Base-by-base conservation (phyloP, 352 stramenopile species). In the Globisporangium emineosum region DNA sequence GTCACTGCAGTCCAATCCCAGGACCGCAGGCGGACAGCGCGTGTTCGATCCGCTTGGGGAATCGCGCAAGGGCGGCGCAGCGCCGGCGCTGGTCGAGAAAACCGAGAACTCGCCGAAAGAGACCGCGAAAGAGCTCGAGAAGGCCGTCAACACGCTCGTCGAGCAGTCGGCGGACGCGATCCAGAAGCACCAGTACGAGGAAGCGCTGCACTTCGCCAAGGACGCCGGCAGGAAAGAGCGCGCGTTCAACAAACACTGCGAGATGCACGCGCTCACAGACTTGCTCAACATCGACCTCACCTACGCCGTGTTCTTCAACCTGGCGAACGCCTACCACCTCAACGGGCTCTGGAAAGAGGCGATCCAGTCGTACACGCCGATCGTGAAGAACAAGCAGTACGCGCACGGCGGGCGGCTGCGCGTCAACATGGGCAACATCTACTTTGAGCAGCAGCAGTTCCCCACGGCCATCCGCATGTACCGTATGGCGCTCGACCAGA, bases 361-460 rank as follows among this genome's bases (percentile, higher is more conserved):
- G 0, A 87, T 99, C 35, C 89, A 98, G 71, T 93, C 83, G 61
- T 99, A 98, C 70, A 93, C 88, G 9, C 81, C 91, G 4, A 96
- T 99, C 45, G 89, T 98, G 56, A 98, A 98, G 75, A 98, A 98
- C 77, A 98, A 98, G 60, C 89, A 98, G 68, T 98, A 98, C 74
- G 73, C 86, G 6, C 89, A 97, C 69, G 86, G 81, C 33, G 86
- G 94, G 1, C 79, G 96, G 9, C 73, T 98, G 43, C 86, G 96
- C 19, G 92, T 98, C 7, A 99, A 99, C 72, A 98, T 99, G 90
- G 97, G 96, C 27, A 99, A 99, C 70, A 96, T 99, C 51, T 98
- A 99, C 85, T 98, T 96, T 68, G 82, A 97, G 56, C 93, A 98
- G 77, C 80, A 97, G 71, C 84, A 98, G 65, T 98, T 88, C 68